phyloP scores from a whole-genome alignment of 768 basidiomycete genomes.

The Rhodosporidiobolus odoratus region DNA sequence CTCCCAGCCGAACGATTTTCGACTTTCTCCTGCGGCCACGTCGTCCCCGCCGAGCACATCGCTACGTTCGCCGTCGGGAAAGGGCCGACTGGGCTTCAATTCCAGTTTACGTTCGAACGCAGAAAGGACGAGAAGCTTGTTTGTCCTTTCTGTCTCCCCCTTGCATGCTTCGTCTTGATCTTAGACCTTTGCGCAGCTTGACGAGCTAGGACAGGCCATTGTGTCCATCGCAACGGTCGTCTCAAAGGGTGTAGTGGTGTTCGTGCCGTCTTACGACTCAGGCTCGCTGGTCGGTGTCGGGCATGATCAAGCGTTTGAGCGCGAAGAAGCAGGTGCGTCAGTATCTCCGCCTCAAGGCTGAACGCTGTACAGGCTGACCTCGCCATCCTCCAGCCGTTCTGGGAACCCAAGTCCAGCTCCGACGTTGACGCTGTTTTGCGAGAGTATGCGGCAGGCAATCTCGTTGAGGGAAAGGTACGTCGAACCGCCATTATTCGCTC shows the following conservation, averaged over 20 bases:
- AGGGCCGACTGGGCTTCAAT: conserved; percentile 30
- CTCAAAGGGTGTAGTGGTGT: conserved; percentile 84
- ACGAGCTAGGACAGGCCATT: conserved; percentile 76
- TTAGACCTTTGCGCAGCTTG: conserved; percentile 52
- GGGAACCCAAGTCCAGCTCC: conserved; percentile 68
- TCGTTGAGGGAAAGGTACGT: conserved; percentile 49
- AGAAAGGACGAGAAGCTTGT: conserved; percentile 50
- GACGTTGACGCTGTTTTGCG: conserved; percentile 70
- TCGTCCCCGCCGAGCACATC: conserved; percentile 75
- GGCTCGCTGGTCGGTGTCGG: conserved; percentile 60
- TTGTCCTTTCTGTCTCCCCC: background rate
- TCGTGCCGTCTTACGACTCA: conserved; percentile 87
- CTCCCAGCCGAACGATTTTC: conserved; percentile 60
- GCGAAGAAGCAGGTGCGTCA: conserved; percentile 66
- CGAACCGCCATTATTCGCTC: background rate
- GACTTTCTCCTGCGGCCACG: conserved; percentile 85
- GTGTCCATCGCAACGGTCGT: conserved; percentile 72
- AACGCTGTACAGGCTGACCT: background rate
- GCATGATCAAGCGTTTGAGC: conserved; percentile 59
- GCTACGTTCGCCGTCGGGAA: conserved; percentile 53
- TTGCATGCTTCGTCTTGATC: background rate
- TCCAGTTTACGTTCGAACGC: conserved; percentile 76
- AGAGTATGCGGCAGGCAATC: conserved; percentile 54
- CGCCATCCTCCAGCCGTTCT: conserved; percentile 62
- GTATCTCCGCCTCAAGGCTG: background rate